phyloP scores from a whole-genome alignment of 495 filamentous ascomycete species.

The Penicillium longicatenatum region DNA sequence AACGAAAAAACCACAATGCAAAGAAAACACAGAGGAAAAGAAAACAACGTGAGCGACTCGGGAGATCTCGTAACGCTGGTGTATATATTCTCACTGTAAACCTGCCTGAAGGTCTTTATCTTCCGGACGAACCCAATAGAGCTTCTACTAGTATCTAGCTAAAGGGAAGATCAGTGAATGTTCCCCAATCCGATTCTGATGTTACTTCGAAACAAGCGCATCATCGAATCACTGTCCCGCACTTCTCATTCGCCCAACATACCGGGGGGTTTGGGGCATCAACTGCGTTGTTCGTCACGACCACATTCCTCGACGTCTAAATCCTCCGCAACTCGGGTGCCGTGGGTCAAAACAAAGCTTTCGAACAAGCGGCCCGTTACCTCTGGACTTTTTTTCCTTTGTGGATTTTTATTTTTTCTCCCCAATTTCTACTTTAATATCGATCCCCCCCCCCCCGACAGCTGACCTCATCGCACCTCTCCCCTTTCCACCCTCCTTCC shows the following conservation, averaged over 20 bases:
- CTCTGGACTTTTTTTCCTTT: conserved; percentile 8
- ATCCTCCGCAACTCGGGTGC: conserved; percentile 10
- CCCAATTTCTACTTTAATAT: conserved; percentile 21
- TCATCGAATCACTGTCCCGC: conserved; percentile 20
- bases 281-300: conserved; percentile 22
- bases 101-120: not conserved
- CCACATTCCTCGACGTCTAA: conserved; percentile 27
- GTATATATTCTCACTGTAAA: not conserved
- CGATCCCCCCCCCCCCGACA: conserved; percentile 25
- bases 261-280: conserved; percentile 9
- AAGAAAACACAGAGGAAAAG: conserved; percentile 4
- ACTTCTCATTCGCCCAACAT: conserved; percentile 17
- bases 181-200: not conserved
- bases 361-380: conserved; percentile 11
- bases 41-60: not conserved
- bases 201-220: conserved; percentile 22
- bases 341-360: conserved; percentile 45
- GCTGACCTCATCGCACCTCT: conserved; percentile 35
- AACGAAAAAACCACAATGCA: conserved; percentile 10
- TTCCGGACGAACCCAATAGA: not conserved
- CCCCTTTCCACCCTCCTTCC: conserved; percentile 30
- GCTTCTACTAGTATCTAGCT: not conserved
- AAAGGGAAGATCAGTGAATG: not conserved
- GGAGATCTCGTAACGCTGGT: not conserved
- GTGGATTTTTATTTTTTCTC: conserved; percentile 18